Base-by-base conservation (phyloP, 208 protist genomes). In the Vickermania ingenoplastis region DNA sequence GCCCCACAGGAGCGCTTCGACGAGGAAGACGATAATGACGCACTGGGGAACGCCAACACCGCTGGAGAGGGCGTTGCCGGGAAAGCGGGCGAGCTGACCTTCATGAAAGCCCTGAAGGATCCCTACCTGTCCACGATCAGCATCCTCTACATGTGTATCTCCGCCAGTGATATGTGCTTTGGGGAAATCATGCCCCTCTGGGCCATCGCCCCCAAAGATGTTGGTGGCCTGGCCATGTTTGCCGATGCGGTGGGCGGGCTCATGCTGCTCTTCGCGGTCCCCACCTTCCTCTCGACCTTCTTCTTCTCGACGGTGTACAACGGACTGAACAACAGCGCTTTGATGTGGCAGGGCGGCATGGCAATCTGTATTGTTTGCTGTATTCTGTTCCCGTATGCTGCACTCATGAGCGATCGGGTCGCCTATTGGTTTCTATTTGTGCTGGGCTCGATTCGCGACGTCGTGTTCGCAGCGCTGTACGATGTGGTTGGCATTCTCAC, bases 141-240 rank as follows among this genome's bases (percentile, higher is more conserved):
- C 50, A 50, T 92, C 3, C 23, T 79, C 23, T 89, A 86, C 66
- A 89, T 87, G 85, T 53, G 81, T 13, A 58, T 92, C 21, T 63
- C 50, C 22, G 75, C 57, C 1, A 69, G 65, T 0, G 81, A 89
- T 48, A 79, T 81, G 54, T 62, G 60, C 17, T 69, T 83, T 48
- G 45, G 59, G 13, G 77, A 87, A 45, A 63, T 76, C 23, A 61
- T 91, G 45, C 74, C 75, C 17, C 66, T 91, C 29, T 86, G 79
- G 78, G 61, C 69, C 3, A 83, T 85, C 41, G 73, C 83, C 7
- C 69, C 73, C 30, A 48, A 65, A 21, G 52, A 63, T 22, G 68
- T 67, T 24, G 83, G 80, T 5, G 79, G 80, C 2, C 62, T 88
- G 1, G 60, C 59, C 29, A 63, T 83, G 56, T 41, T 52, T 3